These are phyloP conservation scores for Coemansia sp. DNA, from an alignment of 192 early-diverging fungal genomes.

Conservation along the genomic window DNA sequence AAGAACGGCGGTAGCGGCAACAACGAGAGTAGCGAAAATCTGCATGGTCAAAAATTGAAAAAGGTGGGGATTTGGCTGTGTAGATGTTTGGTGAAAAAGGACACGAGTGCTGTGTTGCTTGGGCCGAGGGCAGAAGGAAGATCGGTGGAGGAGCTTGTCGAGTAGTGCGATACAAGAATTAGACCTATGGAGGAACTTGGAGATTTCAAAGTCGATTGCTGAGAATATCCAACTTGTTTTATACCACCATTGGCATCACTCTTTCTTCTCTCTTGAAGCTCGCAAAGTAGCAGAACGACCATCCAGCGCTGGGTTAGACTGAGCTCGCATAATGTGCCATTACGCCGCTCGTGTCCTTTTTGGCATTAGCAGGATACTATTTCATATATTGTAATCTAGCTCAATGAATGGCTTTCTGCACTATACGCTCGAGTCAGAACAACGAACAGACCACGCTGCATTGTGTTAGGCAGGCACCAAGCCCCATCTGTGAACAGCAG, in stretches of 20 bases:
- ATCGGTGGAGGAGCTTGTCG: not conserved
- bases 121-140: conserved; percentile 10
- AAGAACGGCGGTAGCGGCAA: conserved; percentile 29
- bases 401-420: not conserved
- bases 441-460: not conserved
- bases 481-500: conserved; percentile 1
- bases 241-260: not conserved
- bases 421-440: conserved; percentile 7
- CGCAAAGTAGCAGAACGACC: not conserved
- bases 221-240: not conserved
- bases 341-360: not conserved
- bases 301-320: not conserved
- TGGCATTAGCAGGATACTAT: conserved; percentile 2
- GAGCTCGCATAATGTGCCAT: not conserved
- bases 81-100: not conserved
- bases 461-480: not conserved
- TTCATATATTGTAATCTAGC: conserved; percentile 8
- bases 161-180: conserved; percentile 28
- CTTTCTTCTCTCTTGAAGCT: not conserved
- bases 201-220: not conserved
- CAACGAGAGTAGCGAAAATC: conserved; percentile 25
- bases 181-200: conserved; percentile 43
- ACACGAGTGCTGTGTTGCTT: conserved; percentile 5
- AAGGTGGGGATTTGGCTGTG: not conserved
- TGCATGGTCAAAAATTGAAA: conserved; percentile 26